A percentile compares a stretch with the other conserved stretches of the same genome.
Conservation (phyloP, 257 asterid species). For the Solanum okadae region DNA sequence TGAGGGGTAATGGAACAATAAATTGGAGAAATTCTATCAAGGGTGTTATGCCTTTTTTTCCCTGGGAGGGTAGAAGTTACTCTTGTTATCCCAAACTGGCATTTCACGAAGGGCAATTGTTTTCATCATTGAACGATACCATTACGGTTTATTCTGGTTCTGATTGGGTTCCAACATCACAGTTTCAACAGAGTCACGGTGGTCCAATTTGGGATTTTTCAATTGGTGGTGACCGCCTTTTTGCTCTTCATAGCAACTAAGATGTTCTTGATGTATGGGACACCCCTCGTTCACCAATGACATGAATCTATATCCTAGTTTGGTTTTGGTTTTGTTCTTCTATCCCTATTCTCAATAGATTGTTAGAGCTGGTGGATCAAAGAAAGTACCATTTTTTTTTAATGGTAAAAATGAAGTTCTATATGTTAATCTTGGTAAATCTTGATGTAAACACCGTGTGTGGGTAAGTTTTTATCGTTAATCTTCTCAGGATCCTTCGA, state of each 20-base stretch:
- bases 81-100: conserved; percentile 43
- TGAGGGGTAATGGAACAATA: conserved; percentile 37
- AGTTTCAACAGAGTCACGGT: conserved; percentile 45
- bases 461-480: not conserved
- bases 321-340: not conserved
- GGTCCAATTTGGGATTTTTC: conserved; percentile 92
- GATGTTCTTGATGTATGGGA: conserved; percentile 76
- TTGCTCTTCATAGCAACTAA: conserved; percentile 71
- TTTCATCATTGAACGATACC: conserved; percentile 73
- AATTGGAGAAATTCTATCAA: not conserved
- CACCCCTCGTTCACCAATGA: conserved; percentile 31
- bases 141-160: conserved; percentile 75
- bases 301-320: not conserved
- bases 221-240: conserved; percentile 69
- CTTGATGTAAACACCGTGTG: not conserved
- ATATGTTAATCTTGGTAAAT: not conserved
- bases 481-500: not conserved
- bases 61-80: conserved; percentile 33
- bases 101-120: conserved; percentile 60
- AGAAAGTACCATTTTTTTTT: not conserved
- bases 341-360: not conserved
- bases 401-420: conserved; percentile 1
- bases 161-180: conserved; percentile 64
- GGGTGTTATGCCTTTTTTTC: not conserved
- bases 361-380: not conserved